These are phyloP conservation scores for Globisporangium polare DNA, from an alignment of 352 stramenopile species.

Conservation along the genomic window DNA sequence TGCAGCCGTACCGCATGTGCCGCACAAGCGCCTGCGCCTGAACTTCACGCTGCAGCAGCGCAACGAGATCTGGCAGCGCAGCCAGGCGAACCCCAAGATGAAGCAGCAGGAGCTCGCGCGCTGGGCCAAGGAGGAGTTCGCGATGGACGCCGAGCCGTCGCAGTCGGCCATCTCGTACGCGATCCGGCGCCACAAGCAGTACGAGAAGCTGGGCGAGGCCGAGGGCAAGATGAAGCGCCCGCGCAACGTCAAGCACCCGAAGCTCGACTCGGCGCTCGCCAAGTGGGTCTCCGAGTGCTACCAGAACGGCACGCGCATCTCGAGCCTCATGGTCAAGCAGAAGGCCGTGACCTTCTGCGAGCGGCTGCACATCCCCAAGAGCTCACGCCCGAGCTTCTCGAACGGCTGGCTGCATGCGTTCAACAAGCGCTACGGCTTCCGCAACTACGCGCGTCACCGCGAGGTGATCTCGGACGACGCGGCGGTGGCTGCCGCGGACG, in stretches of 20 bases:
- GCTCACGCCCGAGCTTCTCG: slow-evolving; percentile 13
- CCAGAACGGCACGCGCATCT: slow-evolving; percentile 12
- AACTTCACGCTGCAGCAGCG: slow-evolving; percentile 21
- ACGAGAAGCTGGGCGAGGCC: slow-evolving; percentile 12
- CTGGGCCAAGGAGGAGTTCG: slow-evolving; percentile 18
- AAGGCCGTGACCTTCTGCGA: slow-evolving; percentile 16
- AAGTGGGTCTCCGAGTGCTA: slow-evolving; percentile 17
- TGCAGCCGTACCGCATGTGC: background rate
- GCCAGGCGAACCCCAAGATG: slow-evolving; percentile 18
- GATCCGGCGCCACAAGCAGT: slow-evolving; percentile 15
- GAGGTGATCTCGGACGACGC: slow-evolving; percentile 16
- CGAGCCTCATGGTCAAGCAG: slow-evolving; percentile 19
- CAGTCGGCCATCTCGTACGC: slow-evolving; percentile 22
- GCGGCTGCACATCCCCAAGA: slow-evolving; percentile 10
- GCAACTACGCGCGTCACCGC: slow-evolving; percentile 17
- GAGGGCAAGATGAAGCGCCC: slow-evolving; percentile 16
- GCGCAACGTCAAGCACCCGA: slow-evolving; percentile 18
- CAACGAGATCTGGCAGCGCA: slow-evolving; percentile 13
- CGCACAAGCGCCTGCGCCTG: slow-evolving; percentile 15
- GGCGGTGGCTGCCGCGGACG: slow-evolving; percentile 8
- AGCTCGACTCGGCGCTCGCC: slow-evolving; percentile 15
- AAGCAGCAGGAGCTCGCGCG: slow-evolving; percentile 21
- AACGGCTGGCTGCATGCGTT: slow-evolving; percentile 19
- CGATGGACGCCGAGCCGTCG: slow-evolving; percentile 16
- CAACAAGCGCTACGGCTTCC: slow-evolving; percentile 22